Evolutionary conservation across 495 filamentous ascomycete species (phyloP).

Genomic region (Copromyces sp.): DNA sequence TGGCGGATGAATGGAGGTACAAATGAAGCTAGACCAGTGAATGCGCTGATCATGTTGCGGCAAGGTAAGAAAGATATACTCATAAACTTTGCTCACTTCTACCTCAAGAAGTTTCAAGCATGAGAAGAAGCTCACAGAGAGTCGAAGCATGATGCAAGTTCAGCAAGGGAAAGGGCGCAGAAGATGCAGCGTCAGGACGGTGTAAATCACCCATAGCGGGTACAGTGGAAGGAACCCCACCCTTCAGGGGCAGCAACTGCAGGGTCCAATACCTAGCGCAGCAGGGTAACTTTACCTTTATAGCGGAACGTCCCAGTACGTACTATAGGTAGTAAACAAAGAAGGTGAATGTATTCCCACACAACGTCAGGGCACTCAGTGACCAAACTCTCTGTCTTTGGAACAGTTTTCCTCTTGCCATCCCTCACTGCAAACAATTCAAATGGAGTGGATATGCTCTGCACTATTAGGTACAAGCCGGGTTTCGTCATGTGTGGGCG

Average conservation of each 20-base stretch:
- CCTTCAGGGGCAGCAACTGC: neutral
- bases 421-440: neutral
- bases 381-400: neutral
- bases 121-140: neutral
- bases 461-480: neutral
- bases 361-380: neutral
- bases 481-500: neutral
- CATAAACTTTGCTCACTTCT: neutral
- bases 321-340: neutral
- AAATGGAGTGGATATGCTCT: neutral
- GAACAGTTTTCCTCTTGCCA: neutral
- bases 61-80: neutral
- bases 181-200: neutral
- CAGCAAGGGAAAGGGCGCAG: neutral
- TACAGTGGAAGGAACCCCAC: neutral
- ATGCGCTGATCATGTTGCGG: neutral
- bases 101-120: neutral
- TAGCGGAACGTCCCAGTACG: neutral
- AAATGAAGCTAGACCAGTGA: neutral
- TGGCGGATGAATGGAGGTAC: neutral
- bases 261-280: neutral
- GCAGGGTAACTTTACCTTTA: neutral
- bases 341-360: neutral
- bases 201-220: neutral
- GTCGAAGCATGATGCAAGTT: neutral